Conservation (phyloP, 169 alveolate genomes). For the Perkinsus marinus region DNA sequence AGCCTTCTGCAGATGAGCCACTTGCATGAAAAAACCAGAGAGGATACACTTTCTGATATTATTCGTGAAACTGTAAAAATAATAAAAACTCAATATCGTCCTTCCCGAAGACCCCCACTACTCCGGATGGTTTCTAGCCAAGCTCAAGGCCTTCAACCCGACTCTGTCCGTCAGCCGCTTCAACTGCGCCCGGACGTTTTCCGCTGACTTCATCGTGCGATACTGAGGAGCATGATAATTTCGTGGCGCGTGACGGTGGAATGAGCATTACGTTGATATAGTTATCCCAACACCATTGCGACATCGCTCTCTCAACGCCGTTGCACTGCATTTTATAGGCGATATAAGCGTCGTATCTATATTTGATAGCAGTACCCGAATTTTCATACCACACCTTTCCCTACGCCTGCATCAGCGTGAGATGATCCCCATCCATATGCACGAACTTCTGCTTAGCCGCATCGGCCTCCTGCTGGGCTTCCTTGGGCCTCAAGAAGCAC, state of each 20-base stretch:
- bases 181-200: conserved; percentile 73
- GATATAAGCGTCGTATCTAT: too few relatives aligned
- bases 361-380: too few relatives aligned
- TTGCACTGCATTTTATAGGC: too few relatives aligned
- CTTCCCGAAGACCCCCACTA: too few relatives aligned
- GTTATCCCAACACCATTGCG: background rate
- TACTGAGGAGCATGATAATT: conserved; percentile 40
- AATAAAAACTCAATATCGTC: too few relatives aligned
- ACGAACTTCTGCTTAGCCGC: conserved; percentile 78
- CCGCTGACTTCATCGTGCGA: conserved; percentile 69
- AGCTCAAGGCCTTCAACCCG: background rate
- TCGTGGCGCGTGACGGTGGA: too few relatives aligned
- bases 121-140: too few relatives aligned
- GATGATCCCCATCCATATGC: conserved; percentile 94
- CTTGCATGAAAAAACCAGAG: conserved; percentile 25
- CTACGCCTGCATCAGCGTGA: conserved; percentile 77
- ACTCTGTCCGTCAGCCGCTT: conserved; percentile 41
- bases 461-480: conserved; percentile 68
- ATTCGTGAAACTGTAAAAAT: too few relatives aligned
- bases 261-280: background rate
- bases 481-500: conserved; percentile 81
- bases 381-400: too few relatives aligned
- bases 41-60: background rate
- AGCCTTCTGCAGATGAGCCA: conserved; percentile 33
- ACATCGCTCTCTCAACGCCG: too few relatives aligned